Evolutionary conservation across 805 yeast genomes (phyloP), one percentile per base, ranked within the genome.

Genomic region (Saturnispora diversa): DNA sequence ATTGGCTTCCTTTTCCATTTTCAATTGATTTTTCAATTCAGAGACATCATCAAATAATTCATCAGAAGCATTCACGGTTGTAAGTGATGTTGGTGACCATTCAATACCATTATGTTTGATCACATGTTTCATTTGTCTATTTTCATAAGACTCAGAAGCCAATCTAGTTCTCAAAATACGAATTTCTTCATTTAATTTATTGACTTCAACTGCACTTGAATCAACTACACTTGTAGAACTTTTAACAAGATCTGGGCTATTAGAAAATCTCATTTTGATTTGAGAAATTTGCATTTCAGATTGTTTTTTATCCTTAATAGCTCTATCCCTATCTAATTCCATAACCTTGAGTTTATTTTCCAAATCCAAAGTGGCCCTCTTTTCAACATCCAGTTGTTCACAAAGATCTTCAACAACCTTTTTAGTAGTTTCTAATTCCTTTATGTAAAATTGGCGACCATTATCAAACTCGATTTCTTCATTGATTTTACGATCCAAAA

Each of bases 131-230:
- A 67, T 52, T 37, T 62, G 72, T 51, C 72, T 76, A 44, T 69
- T 73, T 40, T 76, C 81, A 46, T 74, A 73, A 6, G 78, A 67
- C 37, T 77, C 80, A n/a, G 80, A 68, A 2, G 81, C 79, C n/a
- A 77, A 55, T 49, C 84, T 68, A 2, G 79, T 72, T 48, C 79
- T 81, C 11, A 83, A 58, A 49, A 80, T 61, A 24, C 70, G 68
- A 38, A 80, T 52, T 44, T 80, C 85, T 33, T 80, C 76, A 19
- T 66, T 61, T 32, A 80, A 55, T 44, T 43, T 36, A 23, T 39
- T 40, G 28, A 39, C 22, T 25, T 49, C 56, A 5, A 44, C 33
- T 6, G 32, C 17, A n/a, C 16, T 20, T 16, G 35, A 16, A 6
- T 30, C 38, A 15, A 33, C n/a, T 31, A 42, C 13, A 12, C 44